These are phyloP conservation scores for Neonectria sp. DNA, from an alignment of 2,329 filamentous ascomycete species.

Conservation along the genomic window DNA sequence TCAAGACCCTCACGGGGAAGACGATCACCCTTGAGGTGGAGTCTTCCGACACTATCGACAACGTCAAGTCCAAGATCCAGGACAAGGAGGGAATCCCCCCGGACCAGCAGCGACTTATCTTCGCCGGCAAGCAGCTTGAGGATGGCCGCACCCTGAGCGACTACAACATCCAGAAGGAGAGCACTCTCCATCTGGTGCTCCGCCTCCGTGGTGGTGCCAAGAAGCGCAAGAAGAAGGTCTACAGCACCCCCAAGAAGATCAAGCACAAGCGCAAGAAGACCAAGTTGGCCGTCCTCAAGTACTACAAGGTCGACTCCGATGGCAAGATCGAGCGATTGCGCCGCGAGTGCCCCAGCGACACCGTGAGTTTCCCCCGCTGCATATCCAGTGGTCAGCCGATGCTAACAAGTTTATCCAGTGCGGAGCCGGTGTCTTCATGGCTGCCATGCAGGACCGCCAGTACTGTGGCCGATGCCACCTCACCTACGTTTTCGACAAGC, in stretches of 20 bases:
- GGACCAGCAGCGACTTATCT: constrained; percentile 99
- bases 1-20: constrained; percentile 96
- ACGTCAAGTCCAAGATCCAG: constrained; percentile 99
- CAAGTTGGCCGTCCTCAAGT: constrained; percentile 99
- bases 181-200: constrained; percentile 96
- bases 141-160: constrained; percentile 98
- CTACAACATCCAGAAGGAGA: constrained; percentile 99
- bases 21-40: constrained; percentile 99
- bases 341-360: constrained; percentile 95
- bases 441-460: constrained; percentile 99
- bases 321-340: constrained; percentile 99
- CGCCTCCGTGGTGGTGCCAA: constrained; percentile 98
- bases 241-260: constrained; percentile 99
- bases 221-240: constrained; percentile 99
- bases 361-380: constrained; percentile 71
- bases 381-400: background rate
- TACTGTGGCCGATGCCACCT: constrained; percentile 88
- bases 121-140: constrained; percentile 99
- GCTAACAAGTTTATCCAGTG: constrained; percentile 73
- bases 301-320: constrained; percentile 99
- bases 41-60: constrained; percentile 99
- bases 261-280: constrained; percentile 99
- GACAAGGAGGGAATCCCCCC: constrained; percentile 99
- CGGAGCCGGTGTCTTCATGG: constrained; percentile 99
- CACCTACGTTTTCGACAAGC: constrained; percentile 82